Percentiles rank a stretch among this genome's conserved stretches.
These are phyloP conservation scores for Discostella stelligeroides DNA, from an alignment of 108 stramenopile species.

Conservation along the genomic window DNA sequence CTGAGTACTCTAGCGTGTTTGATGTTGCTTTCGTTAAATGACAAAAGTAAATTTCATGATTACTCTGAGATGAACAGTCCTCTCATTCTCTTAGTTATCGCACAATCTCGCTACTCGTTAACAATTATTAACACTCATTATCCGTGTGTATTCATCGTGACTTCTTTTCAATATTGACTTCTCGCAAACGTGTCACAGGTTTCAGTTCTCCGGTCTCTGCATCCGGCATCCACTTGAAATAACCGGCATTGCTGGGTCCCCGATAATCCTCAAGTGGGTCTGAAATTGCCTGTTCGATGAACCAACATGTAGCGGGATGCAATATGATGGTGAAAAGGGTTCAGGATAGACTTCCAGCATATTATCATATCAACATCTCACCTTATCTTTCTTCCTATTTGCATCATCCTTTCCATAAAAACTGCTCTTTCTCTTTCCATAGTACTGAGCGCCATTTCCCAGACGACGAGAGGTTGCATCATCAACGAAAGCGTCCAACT, in stretches of 20 bases:
- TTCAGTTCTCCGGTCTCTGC: slow-evolving; percentile 68
- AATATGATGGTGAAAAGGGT: no score
- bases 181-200: slow-evolving; percentile 78
- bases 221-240: slow-evolving; percentile 86
- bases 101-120: no score
- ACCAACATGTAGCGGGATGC: no score
- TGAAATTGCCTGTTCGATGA: no score
- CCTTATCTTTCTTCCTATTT: slow-evolving; percentile 62
- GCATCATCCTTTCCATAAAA: slow-evolving; percentile 73
- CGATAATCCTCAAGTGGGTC: slow-evolving; percentile 68
- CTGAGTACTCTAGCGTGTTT: slow-evolving; percentile 89
- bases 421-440: slow-evolving; percentile 79
- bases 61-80: no score
- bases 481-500: slow-evolving; percentile 88
- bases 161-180: slow-evolving; percentile 68
- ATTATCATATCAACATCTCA: slow-evolving; percentile 3
- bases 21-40: slow-evolving; percentile 76
- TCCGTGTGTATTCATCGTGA: not conserved
- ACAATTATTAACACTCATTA: no score
- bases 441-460: slow-evolving; percentile 80
- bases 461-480: slow-evolving; percentile 83
- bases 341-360: no score
- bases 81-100: no score
- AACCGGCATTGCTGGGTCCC: slow-evolving; percentile 73
- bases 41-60: not conserved